phyloP scores from a whole-genome alignment of 768 basidiomycete genomes.

The Hypholoma fasciculare region DNA sequence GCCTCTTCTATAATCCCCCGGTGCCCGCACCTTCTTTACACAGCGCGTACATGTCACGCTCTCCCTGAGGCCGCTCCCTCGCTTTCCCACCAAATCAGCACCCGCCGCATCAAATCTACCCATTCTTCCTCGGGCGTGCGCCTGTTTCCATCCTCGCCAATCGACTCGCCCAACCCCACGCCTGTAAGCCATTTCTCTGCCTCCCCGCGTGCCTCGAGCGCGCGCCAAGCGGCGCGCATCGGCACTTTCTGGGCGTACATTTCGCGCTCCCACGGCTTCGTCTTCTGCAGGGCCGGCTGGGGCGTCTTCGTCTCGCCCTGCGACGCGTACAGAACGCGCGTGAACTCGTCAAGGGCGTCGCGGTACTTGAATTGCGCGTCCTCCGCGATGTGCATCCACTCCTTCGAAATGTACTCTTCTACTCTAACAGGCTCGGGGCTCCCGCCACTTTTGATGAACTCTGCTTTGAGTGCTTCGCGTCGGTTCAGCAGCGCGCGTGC shows the following conservation, averaged over 20 bases:
- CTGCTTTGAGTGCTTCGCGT: background rate
- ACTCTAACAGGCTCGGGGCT: background rate
- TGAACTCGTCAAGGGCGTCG: conserved; percentile 54
- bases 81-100: conserved; percentile 29
- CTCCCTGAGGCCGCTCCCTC: conserved; percentile 9
- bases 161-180: conserved; percentile 47
- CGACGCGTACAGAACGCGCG: conserved; percentile 22
- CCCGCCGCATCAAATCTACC: conserved; percentile 44
- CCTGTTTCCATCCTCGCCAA: conserved; percentile 24
- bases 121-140: conserved; percentile 49
- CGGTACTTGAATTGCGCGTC: conserved; percentile 70
- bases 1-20: background rate
- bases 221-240: conserved; percentile 58
- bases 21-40: background rate
- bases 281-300: conserved; percentile 22
- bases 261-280: conserved; percentile 58
- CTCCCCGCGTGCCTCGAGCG: conserved; percentile 54
- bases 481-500: background rate
- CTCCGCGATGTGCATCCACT: conserved; percentile 54
- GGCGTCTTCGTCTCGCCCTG: conserved; percentile 19
- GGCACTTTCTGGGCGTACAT: conserved; percentile 34
- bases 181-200: conserved; percentile 61
- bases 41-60: conserved; percentile 5
- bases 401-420: conserved; percentile 35
- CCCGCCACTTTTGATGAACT: background rate